Base-by-base conservation (phyloP, 1,139 yeast genomes). In the Debaryomyces sp. region DNA sequence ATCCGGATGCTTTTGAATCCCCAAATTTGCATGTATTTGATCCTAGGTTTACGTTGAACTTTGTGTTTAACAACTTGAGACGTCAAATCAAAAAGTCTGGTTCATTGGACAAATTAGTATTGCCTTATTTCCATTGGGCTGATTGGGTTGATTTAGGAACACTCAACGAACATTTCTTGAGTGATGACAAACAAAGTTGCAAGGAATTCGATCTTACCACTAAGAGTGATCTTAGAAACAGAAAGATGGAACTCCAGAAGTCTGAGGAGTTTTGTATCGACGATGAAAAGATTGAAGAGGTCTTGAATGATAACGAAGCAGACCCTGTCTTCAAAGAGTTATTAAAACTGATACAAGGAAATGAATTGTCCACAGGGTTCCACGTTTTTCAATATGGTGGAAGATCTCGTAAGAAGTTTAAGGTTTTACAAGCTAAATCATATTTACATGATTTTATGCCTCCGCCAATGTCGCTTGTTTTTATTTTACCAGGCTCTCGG, bases 391-490 rank as follows among this genome's bases (percentile, higher is more conserved):
- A 49, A 21, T 60, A 66, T 50, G 58, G 73, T 2, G 76, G 74
- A 9, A 61, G 78, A 39, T 61, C 74, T 1, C 57, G 63, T 2
- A 62, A 55, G 37, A 55, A 55, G 2, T 47, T 61, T 26, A 66
- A 75, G 41, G 56, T 63, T 1, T 36, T 76, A 2, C 71, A 71
- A 23, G 63, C 74, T 1, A 70, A 67, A 50, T 71, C 80, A 13
- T 77, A 65, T 53, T 57, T 79, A 7, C 56, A 73, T 48, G 77
- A 75, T 37, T 75, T 76, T 49, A 78, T 79, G 70, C 70, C 73
- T 1, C 57, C 68, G n/a, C 82, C 84, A 5, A 49, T 60, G 13
- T 63, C 75, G 0, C 43, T 78, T 21, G 67, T 71, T 5, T 55
- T 78, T 17, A 51, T 77, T 23, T 50, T 66, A 24, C 71, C 70